Conservation (phyloP, 257 asterid species). For the Solanum etuberosum region DNA sequence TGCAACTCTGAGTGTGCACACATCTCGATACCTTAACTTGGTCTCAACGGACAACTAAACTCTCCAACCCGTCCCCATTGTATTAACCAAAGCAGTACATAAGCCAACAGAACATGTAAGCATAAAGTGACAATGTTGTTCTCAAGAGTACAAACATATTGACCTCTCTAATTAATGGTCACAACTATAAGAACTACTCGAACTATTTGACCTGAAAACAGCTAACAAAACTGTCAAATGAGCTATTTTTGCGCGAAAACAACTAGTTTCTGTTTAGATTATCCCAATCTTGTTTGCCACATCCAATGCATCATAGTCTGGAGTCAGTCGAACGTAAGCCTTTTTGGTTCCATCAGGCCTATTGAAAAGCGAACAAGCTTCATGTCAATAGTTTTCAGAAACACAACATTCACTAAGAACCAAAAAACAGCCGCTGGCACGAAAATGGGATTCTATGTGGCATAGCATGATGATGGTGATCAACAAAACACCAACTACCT, state of each 20-base stretch:
- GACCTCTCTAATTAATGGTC: neutral
- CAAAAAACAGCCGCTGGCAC: neutral
- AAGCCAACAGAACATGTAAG: neutral
- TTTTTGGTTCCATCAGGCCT: constrained; percentile 18
- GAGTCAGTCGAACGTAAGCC: constrained; percentile 9
- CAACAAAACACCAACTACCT: neutral
- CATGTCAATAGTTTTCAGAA: neutral
- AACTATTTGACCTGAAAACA: neutral
- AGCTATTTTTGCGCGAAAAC: neutral
- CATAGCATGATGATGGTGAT: neutral
- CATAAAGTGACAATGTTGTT: neutral
- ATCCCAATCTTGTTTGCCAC: constrained; percentile 9
- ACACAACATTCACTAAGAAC: neutral
- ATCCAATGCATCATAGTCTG: neutral
- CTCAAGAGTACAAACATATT: neutral
- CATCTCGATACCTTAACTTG: neutral
- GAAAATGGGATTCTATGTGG: neutral
- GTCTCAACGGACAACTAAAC: neutral
- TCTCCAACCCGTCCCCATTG: neutral
- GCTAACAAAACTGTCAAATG: neutral
- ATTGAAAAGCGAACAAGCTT: neutral
- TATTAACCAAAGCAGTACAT: neutral
- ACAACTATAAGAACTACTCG: neutral
- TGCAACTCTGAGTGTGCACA: neutral
- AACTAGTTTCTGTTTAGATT: neutral